phyloP scores from a whole-genome alignment of 2,329 filamentous ascomycete genomes.

The Coniochaeta hoffmannii region DNA sequence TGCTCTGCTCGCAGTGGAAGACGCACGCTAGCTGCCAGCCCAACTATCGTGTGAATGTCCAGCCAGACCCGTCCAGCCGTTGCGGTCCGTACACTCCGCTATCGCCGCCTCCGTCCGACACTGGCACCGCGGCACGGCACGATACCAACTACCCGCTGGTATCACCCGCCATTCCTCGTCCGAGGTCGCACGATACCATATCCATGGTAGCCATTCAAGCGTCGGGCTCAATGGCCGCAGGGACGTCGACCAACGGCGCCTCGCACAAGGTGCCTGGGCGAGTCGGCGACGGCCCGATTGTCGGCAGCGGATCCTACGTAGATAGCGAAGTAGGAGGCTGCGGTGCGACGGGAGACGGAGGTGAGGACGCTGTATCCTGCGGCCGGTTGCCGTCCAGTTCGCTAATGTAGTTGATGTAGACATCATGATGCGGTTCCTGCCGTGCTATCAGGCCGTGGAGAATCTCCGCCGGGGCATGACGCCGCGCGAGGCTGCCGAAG shows the following conservation, averaged over 20 bases:
- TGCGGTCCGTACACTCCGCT: constrained; percentile 41
- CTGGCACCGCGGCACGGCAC: neutral
- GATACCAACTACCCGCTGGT: neutral
- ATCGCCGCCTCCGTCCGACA: neutral
- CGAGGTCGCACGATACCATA: constrained; percentile 43
- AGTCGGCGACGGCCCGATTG: constrained; percentile 48
- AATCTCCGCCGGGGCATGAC: constrained; percentile 40
- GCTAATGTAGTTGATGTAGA: too few species aligned
- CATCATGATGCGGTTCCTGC: constrained; percentile 49
- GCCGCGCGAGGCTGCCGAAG: constrained; percentile 39
- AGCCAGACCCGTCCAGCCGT: constrained; percentile 29
- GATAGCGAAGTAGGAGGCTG: constrained; percentile 46
- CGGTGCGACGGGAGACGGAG: constrained; percentile 48
- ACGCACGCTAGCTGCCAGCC: constrained; percentile 32
- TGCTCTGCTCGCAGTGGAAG: constrained; percentile 35
- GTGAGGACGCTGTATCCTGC: too few species aligned
- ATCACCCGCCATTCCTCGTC: constrained; percentile 6
- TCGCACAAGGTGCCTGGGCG: constrained; percentile 46
- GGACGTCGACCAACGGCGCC: constrained; percentile 49
- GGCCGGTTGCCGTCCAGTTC: too few species aligned
- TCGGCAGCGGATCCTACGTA: constrained; percentile 47
- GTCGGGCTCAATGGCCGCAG: constrained; percentile 41
- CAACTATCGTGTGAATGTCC: constrained; percentile 41
- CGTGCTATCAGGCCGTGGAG: constrained; percentile 51
- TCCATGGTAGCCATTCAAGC: constrained; percentile 40